These are phyloP conservation scores for Hansenula anomala DNA, from an alignment of 1,139 yeast genomes.

Conservation along the genomic window DNA sequence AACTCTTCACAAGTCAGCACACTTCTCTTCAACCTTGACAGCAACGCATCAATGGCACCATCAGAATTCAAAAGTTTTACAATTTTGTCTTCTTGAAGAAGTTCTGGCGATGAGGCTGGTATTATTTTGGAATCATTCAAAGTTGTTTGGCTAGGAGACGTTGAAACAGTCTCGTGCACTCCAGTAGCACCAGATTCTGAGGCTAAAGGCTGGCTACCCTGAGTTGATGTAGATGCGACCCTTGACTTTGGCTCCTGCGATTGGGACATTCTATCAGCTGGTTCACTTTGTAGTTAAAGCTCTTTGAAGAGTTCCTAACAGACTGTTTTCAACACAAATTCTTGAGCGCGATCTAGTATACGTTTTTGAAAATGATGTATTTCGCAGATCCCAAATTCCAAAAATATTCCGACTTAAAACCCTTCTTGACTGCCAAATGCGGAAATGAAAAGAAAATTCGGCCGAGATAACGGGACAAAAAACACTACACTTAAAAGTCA, in stretches of 20 bases:
- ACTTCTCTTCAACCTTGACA: constrained; percentile 73
- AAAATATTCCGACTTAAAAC: too few relatives aligned
- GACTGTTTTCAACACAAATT: not conserved
- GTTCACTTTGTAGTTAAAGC: too few relatives aligned
- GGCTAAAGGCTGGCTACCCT: not conserved
- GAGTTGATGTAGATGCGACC: not conserved
- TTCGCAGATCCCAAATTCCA: too few relatives aligned
- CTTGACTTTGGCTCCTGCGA: not conserved
- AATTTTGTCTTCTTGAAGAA: constrained; percentile 41
- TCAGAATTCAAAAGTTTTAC: constrained; percentile 51
- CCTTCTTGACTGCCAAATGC: not conserved
- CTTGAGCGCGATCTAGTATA: not conserved
- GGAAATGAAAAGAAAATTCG: too few relatives aligned
- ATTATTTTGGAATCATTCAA: constrained; percentile 6
- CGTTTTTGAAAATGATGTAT: too few relatives aligned
- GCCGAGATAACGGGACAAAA: too few relatives aligned
- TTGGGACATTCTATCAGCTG: not conserved
- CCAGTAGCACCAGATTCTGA: not conserved
- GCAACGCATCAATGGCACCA: constrained; percentile 57
- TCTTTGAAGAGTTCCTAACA: too few relatives aligned
- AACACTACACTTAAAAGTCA: too few relatives aligned
- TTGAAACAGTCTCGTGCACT: not conserved
- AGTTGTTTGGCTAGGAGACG: not conserved
- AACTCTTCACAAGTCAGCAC: constrained; percentile 82
- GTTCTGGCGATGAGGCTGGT: constrained; percentile 20